phyloP scores from a whole-genome alignment of 1,284 basidiomycete genomes.

The Cryptococcus amylolentus region DNA sequence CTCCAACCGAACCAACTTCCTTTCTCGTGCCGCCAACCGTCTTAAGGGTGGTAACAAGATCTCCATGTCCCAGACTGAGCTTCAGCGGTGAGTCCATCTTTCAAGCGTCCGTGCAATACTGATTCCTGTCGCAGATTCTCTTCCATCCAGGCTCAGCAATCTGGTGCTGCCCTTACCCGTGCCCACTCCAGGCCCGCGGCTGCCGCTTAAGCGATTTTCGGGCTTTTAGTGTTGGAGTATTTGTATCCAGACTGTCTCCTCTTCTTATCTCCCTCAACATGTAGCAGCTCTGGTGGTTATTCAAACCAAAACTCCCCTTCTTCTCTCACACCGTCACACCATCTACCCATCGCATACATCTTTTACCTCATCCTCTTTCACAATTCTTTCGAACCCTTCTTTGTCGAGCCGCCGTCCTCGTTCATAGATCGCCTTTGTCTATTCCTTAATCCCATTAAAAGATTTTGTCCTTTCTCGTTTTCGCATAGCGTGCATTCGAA shows the following conservation, averaged over 20 bases:
- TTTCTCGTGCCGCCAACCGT: constrained; percentile 41
- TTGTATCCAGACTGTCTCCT: neutral
- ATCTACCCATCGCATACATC: neutral
- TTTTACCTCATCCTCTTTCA: neutral
- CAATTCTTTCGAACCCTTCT: neutral
- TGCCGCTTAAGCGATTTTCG: constrained; percentile 9
- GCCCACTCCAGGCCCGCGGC: constrained; percentile 18
- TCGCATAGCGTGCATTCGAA: constrained; percentile 1
- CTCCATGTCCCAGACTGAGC: constrained; percentile 52
- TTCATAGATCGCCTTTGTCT: neutral
- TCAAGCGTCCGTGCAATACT: constrained; percentile 2
- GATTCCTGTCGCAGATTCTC: constrained; percentile 37
- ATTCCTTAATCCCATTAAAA: constrained; percentile 1
- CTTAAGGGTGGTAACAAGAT: constrained; percentile 48
- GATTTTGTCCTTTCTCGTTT: neutral
- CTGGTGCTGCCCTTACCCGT: constrained; percentile 45
- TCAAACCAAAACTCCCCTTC: neutral
- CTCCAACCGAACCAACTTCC: constrained; percentile 52
- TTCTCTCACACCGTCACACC: neutral
- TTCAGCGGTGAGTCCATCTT: constrained; percentile 35
- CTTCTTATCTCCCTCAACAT: neutral
- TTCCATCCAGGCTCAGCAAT: constrained; percentile 50
- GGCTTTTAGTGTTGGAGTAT: neutral
- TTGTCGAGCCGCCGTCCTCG: neutral
- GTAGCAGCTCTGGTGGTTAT: neutral